Base-by-base conservation (phyloP, 257 asterid species). In the Solanum pimpinellifolium region DNA sequence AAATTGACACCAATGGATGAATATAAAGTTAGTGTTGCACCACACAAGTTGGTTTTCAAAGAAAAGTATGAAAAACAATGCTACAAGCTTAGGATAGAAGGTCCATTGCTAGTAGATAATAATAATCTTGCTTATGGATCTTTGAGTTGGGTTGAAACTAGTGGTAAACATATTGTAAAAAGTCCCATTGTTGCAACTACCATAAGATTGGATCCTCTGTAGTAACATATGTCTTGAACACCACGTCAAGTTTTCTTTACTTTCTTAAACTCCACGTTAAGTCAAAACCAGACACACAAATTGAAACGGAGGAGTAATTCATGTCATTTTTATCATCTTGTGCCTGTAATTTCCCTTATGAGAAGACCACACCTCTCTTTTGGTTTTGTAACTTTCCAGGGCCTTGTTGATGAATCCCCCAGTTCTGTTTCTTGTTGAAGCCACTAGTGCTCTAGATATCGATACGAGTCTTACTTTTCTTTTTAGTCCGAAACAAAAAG, bases 171-270 rank as follows among this genome's bases (percentile, higher is more conserved):
- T 74, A 86, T 75, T 0, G 98, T 93, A 25, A 89, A 90, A 87
- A 95, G 95, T 91, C 95, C 98, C 20, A 92, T 95, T 39, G 93
- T 92, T 5, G 96, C 81, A 27, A 90, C 94, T 35, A 91, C 86
- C 82, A 46, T 87, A 39, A 59, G 4, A 70, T 42, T n/a, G 35
- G 88, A 88, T 74, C 52, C 80, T 56, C 8, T 87, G 42, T 3
- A 15, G 44, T 16, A 15, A 31, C 44, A 15, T 21, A 15, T 15
- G 41, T 66, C 37, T 66, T 66, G 37, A 37, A 37, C 39, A 37
- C 39, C 39, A 37, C 7, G 39, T 37, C 39, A 37, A 52, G 10
- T 16, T 9, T 52, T 52, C 1, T 52, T 52, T 52, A 52, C 4
- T 6, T 52, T 52, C 62, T 52, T 52, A 52, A 52, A 52, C 62